These are phyloP conservation scores for Tremellales sp. DNA, from an alignment of 1,284 basidiomycete genomes.

Conservation along the genomic window DNA sequence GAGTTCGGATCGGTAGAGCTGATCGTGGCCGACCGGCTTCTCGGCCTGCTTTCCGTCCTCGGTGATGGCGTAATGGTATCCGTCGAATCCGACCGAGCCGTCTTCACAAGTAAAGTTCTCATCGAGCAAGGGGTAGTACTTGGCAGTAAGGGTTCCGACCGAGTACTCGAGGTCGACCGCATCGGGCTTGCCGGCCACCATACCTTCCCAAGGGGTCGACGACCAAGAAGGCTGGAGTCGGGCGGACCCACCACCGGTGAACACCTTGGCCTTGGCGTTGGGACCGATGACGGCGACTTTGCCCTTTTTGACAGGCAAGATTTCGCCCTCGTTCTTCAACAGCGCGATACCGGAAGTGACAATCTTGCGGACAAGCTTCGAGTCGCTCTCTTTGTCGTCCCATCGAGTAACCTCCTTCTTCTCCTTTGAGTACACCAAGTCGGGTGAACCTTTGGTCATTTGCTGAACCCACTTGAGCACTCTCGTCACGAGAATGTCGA, in stretches of 20 bases:
- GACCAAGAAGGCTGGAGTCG: slow-evolving; percentile 68
- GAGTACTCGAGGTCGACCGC: slow-evolving; percentile 50
- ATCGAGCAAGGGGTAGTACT: slow-evolving; percentile 17
- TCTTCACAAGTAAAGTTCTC: slow-evolving; percentile 24
- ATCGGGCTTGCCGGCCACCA: slow-evolving; percentile 55
- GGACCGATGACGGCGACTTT: slow-evolving; percentile 68
- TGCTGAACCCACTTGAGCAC: slow-evolving; percentile 39
- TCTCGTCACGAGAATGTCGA: slow-evolving; percentile 7
- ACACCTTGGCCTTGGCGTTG: slow-evolving; percentile 63
- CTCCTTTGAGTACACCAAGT: slow-evolving; percentile 17
- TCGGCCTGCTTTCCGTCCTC: slow-evolving; percentile 16
- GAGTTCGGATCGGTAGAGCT: slow-evolving; percentile 16
- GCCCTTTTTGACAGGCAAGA: slow-evolving; percentile 34
- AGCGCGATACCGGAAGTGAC: slow-evolving; percentile 51
- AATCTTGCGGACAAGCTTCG: slow-evolving; percentile 15
- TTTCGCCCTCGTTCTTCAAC: slow-evolving; percentile 22
- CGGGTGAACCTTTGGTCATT: slow-evolving; percentile 11
- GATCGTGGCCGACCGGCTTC: slow-evolving; percentile 16
- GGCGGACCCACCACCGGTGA: slow-evolving; percentile 72
- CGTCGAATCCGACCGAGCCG: slow-evolving; percentile 13
- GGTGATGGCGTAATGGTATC: slow-evolving; percentile 18
- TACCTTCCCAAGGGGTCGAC: slow-evolving; percentile 66
- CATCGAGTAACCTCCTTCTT: slow-evolving; percentile 14
- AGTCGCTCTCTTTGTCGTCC: slow-evolving; percentile 13
- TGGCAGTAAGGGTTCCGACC: slow-evolving; percentile 15